Percentiles rank a stretch among this genome's conserved stretches.
Conservation (phyloP, 805 yeast genomes). For the Ogataea nitratoaversa region DNA sequence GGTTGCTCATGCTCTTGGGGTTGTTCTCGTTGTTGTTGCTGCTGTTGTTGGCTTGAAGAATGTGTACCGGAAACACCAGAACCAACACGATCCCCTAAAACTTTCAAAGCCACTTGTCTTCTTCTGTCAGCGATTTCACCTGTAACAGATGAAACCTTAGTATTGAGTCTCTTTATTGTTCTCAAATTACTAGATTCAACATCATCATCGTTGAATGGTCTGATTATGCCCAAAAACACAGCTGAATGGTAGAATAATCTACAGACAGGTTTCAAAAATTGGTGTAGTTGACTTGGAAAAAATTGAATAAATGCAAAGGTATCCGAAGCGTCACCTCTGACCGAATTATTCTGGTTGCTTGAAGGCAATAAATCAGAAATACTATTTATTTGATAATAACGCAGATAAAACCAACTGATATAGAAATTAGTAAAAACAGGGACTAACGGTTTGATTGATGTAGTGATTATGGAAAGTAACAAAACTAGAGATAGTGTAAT, state of each 20-base stretch:
- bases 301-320: slow-evolving; percentile 79
- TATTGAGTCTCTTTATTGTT: slow-evolving; percentile 55
- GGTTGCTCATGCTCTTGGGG: slow-evolving; percentile 1
- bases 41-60: neutral
- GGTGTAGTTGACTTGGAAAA: slow-evolving; percentile 65
- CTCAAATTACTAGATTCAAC: slow-evolving; percentile 72
- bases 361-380: slow-evolving; percentile 25
- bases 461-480: slow-evolving; percentile 23
- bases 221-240: slow-evolving; percentile 43
- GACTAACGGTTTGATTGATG: slow-evolving; percentile 45
- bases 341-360: slow-evolving; percentile 25
- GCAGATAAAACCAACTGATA: slow-evolving; percentile 68
- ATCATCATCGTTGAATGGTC: slow-evolving; percentile 63
- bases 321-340: slow-evolving; percentile 85
- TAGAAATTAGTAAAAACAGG: slow-evolving; percentile 60
- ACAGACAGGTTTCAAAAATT: slow-evolving; percentile 49
- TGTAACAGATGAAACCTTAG: slow-evolving; percentile 16
- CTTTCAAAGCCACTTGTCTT: slow-evolving; percentile 72
- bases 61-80: neutral
- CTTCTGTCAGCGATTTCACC: slow-evolving; percentile 66
- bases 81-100: slow-evolving; percentile 50
- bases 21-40: neutral
- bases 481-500: slow-evolving; percentile 29
- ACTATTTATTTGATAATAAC: slow-evolving; percentile 63
- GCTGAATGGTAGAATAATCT: slow-evolving; percentile 36